Base-by-base conservation (phyloP, 345 rosid genomes). In the Corchorus olitorius region DNA sequence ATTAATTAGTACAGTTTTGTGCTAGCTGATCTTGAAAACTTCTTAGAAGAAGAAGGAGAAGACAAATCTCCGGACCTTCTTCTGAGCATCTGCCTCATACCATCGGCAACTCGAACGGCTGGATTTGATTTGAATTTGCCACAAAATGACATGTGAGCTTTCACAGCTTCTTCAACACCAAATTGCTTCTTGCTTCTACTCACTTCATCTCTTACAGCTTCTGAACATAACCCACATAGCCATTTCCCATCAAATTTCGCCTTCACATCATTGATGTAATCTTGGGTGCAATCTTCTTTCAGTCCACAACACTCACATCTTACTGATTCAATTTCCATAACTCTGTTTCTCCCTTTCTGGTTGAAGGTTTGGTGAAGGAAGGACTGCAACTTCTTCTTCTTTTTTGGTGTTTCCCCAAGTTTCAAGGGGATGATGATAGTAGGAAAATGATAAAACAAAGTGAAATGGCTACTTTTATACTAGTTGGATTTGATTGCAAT, bases 211-310 rank as follows among this genome's bases (percentile, higher is more conserved):
- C 83, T 81, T 11, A 94, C 99, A 6, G 98, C 97, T 83, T 90
- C 99, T 5, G 97, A 92, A 79, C 99, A 96, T 76, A 96, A 83
- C 52, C 99, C 99, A 80, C 99, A 96, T 4, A 96, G 85, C 99
- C 99, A 93, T 87, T 92, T 93, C 14, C 93, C 98, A 19, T 87
- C 89, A 76, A 93, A 96, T 72, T 89, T 91, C 54, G 91, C 81
- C 87, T 89, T 91, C 75, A 93, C 92, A 64, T 90, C 77, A 53
- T 69, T 84, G 14, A 96, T 96, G 69, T 96, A 96, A 37, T 87
- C 83, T 78, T 84, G 97, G 13, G 98, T 94, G 76, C 99, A 96
- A 72, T 96, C 99, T 76, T 96, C 99, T 78, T 86, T 85, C 86
- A 96, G 78, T 58, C 92, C 93, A 77, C 99, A 96, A 70, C 99